Evolutionary conservation across 306 rosid species (phyloP).

Genomic region (Canavalia gladiata): DNA sequence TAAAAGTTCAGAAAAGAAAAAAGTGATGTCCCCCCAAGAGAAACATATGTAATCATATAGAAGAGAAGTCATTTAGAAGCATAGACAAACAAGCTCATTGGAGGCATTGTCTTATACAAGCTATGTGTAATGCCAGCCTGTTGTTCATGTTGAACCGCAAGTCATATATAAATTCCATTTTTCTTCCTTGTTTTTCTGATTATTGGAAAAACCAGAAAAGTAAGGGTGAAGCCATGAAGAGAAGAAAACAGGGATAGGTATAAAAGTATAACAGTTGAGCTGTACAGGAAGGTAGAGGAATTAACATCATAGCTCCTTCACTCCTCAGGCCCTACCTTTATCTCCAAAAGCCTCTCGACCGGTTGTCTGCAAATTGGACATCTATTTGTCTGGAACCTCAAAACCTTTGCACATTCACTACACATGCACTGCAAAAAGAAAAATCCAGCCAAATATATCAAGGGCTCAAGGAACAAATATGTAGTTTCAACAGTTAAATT

Average conservation of each 20-base stretch:
- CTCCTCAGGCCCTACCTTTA: constrained; percentile 71
- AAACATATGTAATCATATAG: constrained; percentile 21
- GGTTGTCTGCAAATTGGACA: constrained; percentile 96
- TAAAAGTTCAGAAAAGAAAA: not conserved
- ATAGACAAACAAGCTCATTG: constrained; percentile 31
- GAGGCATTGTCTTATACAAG: constrained; percentile 45
- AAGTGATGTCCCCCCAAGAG: not conserved
- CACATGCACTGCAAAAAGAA: constrained; percentile 83
- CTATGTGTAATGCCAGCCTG: constrained; percentile 46
- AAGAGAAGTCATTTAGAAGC: constrained; percentile 42
- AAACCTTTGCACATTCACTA: constrained; percentile 80
- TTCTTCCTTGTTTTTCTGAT: constrained; percentile 21
- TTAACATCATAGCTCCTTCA: constrained; percentile 44
- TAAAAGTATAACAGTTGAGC: constrained; percentile 47
- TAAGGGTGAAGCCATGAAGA: constrained; percentile 34
- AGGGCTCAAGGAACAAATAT: constrained; percentile 11
- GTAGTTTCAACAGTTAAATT: constrained; percentile 9
- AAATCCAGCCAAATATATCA: constrained; percentile 42
- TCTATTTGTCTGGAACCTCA: constrained; percentile 79
- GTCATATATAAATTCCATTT: constrained; percentile 45
- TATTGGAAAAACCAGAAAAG: constrained; percentile 44
- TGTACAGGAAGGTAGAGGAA: constrained; percentile 49
- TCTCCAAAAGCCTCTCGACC: constrained; percentile 86
- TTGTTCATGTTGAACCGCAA: constrained; percentile 39
- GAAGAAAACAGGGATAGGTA: constrained; percentile 12